Conservation (phyloP, 1,284 basidiomycete genomes). For the Puccinia novopanici region DNA sequence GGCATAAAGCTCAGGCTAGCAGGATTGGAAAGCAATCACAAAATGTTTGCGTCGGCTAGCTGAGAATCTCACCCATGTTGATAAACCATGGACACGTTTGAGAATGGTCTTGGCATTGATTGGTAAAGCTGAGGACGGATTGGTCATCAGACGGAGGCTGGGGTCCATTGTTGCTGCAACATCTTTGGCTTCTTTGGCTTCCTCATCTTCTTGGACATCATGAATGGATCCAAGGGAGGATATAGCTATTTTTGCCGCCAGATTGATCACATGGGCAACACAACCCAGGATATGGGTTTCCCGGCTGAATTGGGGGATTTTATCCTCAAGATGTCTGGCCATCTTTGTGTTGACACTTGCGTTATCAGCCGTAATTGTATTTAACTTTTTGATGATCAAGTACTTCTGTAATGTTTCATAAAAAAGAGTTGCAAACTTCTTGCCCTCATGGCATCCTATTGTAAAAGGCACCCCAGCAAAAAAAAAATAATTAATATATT, state of each 20-base stretch:
- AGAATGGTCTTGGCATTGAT: neutral
- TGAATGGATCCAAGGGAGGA: neutral
- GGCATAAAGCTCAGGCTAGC: neutral
- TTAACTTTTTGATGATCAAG: neutral
- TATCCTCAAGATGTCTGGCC: neutral
- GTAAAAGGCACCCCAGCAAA: no score
- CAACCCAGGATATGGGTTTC: neutral
- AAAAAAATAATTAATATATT: no score
- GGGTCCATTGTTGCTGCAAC: neutral
- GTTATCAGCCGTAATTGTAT: slow-evolving; percentile 14
- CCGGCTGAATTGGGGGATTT: neutral
- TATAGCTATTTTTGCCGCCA: neutral
- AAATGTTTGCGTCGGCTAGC: neutral
- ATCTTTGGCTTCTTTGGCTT: no score
- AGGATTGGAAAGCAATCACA: neutral
- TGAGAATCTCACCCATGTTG: neutral
- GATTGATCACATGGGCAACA: slow-evolving; percentile 14
- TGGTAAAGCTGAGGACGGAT: neutral
- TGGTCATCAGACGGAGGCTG: no score
- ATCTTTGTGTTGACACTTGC: neutral
- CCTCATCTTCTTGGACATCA: neutral
- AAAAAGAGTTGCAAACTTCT: neutral
- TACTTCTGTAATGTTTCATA: neutral
- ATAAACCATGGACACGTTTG: neutral
- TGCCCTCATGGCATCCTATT: neutral